These are phyloP conservation scores for Pyrenophora seminiperda DNA, from an alignment of 2,329 filamentous ascomycete species.

Conservation along the genomic window DNA sequence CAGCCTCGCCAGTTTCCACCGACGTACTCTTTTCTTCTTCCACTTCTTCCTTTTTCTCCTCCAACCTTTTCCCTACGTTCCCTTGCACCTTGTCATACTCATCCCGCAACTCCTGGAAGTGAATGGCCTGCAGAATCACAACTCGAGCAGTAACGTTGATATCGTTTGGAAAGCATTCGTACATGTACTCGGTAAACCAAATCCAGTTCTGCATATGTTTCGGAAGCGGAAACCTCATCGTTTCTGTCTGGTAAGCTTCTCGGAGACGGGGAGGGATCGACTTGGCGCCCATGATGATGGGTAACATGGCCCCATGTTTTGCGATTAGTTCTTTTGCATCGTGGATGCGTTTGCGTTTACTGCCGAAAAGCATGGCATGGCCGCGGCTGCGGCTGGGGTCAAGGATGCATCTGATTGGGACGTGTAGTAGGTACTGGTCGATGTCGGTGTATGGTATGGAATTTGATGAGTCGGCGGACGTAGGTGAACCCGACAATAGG, in stretches of 20 bases:
- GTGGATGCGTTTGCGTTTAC: slow-evolving; percentile 1
- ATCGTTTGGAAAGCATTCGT: neutral
- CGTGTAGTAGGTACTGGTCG: slow-evolving; percentile 6
- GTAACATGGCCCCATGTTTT: neutral
- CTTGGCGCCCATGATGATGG: slow-evolving; percentile 10
- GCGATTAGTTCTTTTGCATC: slow-evolving; percentile 6
- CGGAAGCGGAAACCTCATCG: neutral
- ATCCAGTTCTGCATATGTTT: neutral
- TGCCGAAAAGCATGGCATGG: neutral
- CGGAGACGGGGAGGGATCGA: slow-evolving; percentile 6
- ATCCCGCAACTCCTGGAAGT: slow-evolving; percentile 8
- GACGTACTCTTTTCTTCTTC: neutral
- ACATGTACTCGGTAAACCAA: neutral
- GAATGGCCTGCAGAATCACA: slow-evolving; percentile 12
- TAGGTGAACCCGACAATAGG: neutral
- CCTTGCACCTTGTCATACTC: neutral
- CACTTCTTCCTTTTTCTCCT: neutral
- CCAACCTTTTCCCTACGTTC: neutral
- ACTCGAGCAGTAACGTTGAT: neutral
- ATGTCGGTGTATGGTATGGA: slow-evolving; percentile 5
- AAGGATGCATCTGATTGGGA: neutral
- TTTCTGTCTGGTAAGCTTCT: neutral
- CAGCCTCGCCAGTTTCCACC: neutral
- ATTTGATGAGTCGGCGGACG: neutral
- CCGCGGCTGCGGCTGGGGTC: neutral